phyloP scores from a whole-genome alignment of 2,329 filamentous ascomycete species.

The Fusarium sp. region DNA sequence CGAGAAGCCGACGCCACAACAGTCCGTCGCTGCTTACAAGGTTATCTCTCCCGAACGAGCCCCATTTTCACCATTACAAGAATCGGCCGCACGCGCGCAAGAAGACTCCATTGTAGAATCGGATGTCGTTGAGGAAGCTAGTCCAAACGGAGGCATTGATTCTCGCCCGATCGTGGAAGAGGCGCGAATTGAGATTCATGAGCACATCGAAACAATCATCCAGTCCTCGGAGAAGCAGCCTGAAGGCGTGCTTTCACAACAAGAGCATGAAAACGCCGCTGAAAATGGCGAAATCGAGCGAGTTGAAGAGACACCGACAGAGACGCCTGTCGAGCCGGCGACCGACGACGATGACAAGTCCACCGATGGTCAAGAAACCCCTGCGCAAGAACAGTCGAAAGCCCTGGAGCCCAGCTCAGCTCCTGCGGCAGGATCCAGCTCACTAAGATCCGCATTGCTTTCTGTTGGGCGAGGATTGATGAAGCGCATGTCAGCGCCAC shows the following conservation, averaged over 20 bases:
- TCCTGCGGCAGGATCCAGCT: constrained; percentile 1
- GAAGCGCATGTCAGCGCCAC: constrained; percentile 41
- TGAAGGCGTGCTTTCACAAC: constrained; percentile 1
- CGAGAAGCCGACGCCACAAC: neutral
- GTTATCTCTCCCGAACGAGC: constrained; percentile 4
- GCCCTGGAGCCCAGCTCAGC: constrained; percentile 8
- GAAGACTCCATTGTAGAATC: neutral
- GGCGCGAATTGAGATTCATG: constrained; percentile 26
- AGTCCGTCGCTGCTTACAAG: neutral
- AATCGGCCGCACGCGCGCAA: constrained; percentile 8
- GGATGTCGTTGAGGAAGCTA: neutral
- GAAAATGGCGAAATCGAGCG: constrained; percentile 16
- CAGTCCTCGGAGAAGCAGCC: constrained; percentile 38
- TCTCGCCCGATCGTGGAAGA: neutral
- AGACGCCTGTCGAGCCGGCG: constrained; percentile 20
- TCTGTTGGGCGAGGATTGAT: constrained; percentile 26
- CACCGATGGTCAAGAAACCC: constrained; percentile 13
- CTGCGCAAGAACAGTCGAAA: neutral
- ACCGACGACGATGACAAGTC: neutral
- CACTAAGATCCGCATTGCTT: constrained; percentile 15
- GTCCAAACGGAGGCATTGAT: neutral
- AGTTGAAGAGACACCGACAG: constrained; percentile 32
- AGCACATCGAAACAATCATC: constrained; percentile 34
- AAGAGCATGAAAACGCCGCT: constrained; percentile 1
- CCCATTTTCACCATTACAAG: constrained; percentile 17